A percentile compares a stretch with the other conserved stretches of the same genome.
Conservation (phyloP, 345 rosid genomes). For the Raphanus sativus region DNA sequence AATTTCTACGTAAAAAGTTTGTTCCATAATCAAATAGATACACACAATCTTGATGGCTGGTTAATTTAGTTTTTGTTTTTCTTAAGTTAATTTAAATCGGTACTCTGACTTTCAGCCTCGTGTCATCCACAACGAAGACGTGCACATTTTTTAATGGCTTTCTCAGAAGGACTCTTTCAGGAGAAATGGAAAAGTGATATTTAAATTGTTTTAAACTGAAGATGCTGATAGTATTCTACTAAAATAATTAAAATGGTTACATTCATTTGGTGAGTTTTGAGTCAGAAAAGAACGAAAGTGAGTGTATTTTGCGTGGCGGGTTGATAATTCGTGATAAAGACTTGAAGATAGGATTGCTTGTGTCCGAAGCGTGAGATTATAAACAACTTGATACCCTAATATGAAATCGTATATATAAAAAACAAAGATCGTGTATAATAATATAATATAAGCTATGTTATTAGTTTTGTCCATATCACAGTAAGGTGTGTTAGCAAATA, state of each 20-base stretch:
- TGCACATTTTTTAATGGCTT: slow-evolving; percentile 12
- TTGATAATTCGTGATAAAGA: slow-evolving; percentile 23
- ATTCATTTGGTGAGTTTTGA: slow-evolving; percentile 21
- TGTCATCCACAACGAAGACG: slow-evolving; percentile 25
- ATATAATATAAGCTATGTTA: background rate
- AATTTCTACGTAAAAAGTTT: slow-evolving; percentile 1
- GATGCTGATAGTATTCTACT: slow-evolving; percentile 3
- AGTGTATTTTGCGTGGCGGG: slow-evolving; percentile 40
- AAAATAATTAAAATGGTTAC: background rate
- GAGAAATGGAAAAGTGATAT: slow-evolving; percentile 14
- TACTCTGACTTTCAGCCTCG: slow-evolving; percentile 12
- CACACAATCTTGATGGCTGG: slow-evolving; percentile 4
- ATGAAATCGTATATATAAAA: background rate
- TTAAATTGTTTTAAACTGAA: background rate
- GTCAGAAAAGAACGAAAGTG: slow-evolving; percentile 31
- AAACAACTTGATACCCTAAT: slow-evolving; percentile 18
- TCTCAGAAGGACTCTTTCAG: slow-evolving; percentile 9
- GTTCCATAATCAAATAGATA: slow-evolving; percentile 4
- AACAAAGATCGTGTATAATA: background rate
- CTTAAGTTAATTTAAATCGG: background rate
- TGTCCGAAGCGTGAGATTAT: slow-evolving; percentile 12
- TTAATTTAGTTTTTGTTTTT: background rate
- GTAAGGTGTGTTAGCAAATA: background rate
- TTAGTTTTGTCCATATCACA: background rate
- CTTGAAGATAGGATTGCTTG: slow-evolving; percentile 25